These are phyloP conservation scores for Cryptococcus sp. DNA, from an alignment of 1,284 basidiomycete species.

Conservation along the genomic window DNA sequence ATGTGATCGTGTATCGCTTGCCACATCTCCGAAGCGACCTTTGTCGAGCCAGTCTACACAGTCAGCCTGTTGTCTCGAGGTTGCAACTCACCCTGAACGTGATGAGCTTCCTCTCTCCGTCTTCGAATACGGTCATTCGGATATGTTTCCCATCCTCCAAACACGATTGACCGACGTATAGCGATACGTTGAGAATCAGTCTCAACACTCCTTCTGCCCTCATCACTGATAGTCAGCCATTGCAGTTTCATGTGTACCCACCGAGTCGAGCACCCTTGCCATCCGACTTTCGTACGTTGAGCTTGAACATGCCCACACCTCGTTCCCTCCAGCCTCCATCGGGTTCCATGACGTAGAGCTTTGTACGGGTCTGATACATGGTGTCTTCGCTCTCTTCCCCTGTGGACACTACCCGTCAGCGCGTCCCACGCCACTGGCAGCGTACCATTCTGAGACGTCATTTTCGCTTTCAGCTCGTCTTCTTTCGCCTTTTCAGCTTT, in stretches of 20 bases:
- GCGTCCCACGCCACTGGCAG: conserved; percentile 5
- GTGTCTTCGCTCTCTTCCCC: conserved; percentile 91
- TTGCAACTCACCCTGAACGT: conserved; percentile 61
- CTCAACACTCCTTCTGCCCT: conserved; percentile 86
- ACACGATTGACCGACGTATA: conserved; percentile 82
- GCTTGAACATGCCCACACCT: conserved; percentile 71
- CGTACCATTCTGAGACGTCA: conserved; percentile 68
- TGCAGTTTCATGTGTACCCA: conserved; percentile 36
- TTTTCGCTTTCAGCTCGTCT: conserved; percentile 43
- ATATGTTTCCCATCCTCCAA: conserved; percentile 69
- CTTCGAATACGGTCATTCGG: conserved; percentile 68
- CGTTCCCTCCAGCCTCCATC: conserved; percentile 76
- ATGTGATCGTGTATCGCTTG: conserved; percentile 36
- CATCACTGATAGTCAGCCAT: conserved; percentile 64
- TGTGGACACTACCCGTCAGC: conserved; percentile 60
- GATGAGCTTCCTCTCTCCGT: conserved; percentile 60
- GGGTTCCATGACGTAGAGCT: conserved; percentile 68
- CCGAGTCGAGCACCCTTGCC: conserved; percentile 68
- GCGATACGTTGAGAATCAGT: conserved; percentile 73
- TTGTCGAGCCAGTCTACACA: conserved; percentile 53
- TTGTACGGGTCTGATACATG: conserved; percentile 74
- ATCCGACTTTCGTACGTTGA: conserved; percentile 68
- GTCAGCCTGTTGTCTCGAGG: too few species aligned
- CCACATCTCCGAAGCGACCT: conserved; percentile 51
- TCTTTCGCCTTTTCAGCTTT: conserved; percentile 38